Conservation (phyloP, 1,139 yeast genomes). For the Groenewaldozyma auringiensis region DNA sequence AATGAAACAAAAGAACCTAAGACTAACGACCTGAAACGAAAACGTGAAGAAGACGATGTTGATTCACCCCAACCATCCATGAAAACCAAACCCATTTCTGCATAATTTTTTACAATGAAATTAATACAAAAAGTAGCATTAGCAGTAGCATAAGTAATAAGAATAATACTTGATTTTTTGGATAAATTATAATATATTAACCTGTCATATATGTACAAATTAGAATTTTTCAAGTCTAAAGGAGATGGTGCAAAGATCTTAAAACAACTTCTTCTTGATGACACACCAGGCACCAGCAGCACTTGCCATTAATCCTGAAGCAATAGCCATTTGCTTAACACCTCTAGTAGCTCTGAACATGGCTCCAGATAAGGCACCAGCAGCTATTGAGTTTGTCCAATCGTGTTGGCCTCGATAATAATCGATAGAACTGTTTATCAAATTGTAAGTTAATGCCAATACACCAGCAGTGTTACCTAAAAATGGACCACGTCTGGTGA, state of each 20-base stretch:
- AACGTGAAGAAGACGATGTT: background rate
- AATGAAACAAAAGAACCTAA: background rate
- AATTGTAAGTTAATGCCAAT: conserved; percentile 78
- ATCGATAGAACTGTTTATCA: conserved; percentile 74
- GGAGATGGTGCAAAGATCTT: conserved; percentile 4
- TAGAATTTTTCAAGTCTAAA: background rate
- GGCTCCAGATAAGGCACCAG: conserved; percentile 93
- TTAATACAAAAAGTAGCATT: background rate
- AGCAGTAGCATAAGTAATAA: background rate
- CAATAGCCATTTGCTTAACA: conserved; percentile 75
- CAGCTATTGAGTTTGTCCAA: conserved; percentile 68
- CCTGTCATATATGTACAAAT: conserved; percentile 7
- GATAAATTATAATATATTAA: conserved; percentile 3
- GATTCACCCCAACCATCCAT: background rate
- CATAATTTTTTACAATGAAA: background rate
- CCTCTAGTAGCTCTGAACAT: conserved; percentile 83
- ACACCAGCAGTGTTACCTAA: conserved; percentile 95
- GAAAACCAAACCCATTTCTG: background rate
- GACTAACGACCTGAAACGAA: conserved; percentile 1
- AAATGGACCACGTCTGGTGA: conserved; percentile 93
- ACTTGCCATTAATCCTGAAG: conserved; percentile 77
- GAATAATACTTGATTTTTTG: background rate
- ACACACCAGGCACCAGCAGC: conserved; percentile 95
- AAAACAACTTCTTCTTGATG: conserved; percentile 43
- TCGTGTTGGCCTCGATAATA: conserved; percentile 81